Percentiles rank a stretch among this genome's conserved stretches.
Evolutionary conservation across 2,329 filamentous ascomycete species (phyloP).

Genomic region (Penicillium occitanis): DNA sequence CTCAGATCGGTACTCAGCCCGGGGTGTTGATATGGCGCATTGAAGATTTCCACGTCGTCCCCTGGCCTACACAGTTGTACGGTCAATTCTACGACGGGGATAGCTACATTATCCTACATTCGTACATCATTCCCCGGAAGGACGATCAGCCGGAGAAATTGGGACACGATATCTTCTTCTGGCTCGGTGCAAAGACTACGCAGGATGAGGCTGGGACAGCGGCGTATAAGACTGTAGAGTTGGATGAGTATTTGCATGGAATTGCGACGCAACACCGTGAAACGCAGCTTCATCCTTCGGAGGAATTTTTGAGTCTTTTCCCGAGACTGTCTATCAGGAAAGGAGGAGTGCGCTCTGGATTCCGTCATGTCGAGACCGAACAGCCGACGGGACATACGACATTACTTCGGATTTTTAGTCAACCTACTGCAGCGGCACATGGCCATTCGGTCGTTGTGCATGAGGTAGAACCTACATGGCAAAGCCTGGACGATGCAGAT

Average conservation of each 20-base stretch:
- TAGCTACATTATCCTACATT: slow-evolving; percentile 65
- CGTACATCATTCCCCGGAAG: slow-evolving; percentile 52
- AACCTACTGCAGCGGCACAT: slow-evolving; percentile 48
- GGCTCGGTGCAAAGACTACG: slow-evolving; percentile 64
- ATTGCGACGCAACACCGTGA: slow-evolving; percentile 65
- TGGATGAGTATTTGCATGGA: slow-evolving; percentile 66
- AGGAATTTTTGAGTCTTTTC: slow-evolving; percentile 62
- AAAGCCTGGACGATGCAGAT: slow-evolving; percentile 63
- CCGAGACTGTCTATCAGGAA: slow-evolving; percentile 59
- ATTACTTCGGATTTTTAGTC: slow-evolving; percentile 64
- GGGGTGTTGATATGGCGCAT: slow-evolving; percentile 66
- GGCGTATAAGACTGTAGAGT: slow-evolving; percentile 68
- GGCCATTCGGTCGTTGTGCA: slow-evolving; percentile 56
- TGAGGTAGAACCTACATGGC: slow-evolving; percentile 63
- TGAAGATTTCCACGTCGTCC: slow-evolving; percentile 64
- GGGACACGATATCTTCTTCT: slow-evolving; percentile 68
- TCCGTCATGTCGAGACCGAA: slow-evolving; percentile 60
- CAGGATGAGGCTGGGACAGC: slow-evolving; percentile 69
- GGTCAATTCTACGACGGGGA: slow-evolving; percentile 67
- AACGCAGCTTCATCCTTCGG: slow-evolving; percentile 59
- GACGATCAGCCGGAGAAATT: slow-evolving; percentile 41
- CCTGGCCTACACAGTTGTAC: slow-evolving; percentile 58
- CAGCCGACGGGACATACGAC: slow-evolving; percentile 47
- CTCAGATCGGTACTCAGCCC: slow-evolving; percentile 52
- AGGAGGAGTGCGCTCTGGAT: slow-evolving; percentile 63